Conservation (phyloP, 106 monocot species). For the Hemerocallis citrina region DNA sequence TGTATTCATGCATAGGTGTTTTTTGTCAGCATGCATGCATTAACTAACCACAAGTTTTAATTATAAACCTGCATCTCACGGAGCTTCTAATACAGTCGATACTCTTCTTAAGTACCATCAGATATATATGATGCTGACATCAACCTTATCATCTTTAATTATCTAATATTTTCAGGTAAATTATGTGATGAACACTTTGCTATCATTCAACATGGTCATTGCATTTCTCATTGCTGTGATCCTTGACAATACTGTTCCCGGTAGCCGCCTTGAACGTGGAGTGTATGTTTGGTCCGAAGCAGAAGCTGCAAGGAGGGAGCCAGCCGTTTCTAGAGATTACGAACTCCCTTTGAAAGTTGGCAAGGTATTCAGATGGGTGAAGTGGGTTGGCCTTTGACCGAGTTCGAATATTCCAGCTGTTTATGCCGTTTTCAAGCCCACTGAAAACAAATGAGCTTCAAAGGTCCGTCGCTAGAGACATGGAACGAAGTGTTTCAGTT, state of each 20-base stretch:
- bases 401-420: too few relatives aligned
- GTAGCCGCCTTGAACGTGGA: slow-evolving; percentile 68
- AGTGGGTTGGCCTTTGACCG: slow-evolving; percentile 91
- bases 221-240: slow-evolving; percentile 69
- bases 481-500: too few relatives aligned
- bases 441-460: too few relatives aligned
- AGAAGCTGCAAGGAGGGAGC: slow-evolving; percentile 54
- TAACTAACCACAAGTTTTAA: too few relatives aligned
- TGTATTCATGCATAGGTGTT: too few relatives aligned
- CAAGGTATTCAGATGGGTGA: slow-evolving; percentile 69
- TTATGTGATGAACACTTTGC: slow-evolving; percentile 73
- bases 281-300: slow-evolving; percentile 81
- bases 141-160: neutral
- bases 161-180: slow-evolving; percentile 45
- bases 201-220: slow-evolving; percentile 85
- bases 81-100: too few relatives aligned
- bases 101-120: too few relatives aligned
- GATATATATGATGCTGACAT: neutral
- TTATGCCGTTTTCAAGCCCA: too few relatives aligned
- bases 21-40: too few relatives aligned
- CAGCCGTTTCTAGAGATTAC: slow-evolving; percentile 55
- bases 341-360: slow-evolving; percentile 65
- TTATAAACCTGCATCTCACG: too few relatives aligned
- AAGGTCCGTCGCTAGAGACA: too few relatives aligned
- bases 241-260: slow-evolving; percentile 95